Conservation (phyloP, 2,329 filamentous ascomycete species). For the Alternaria burnsii region DNA sequence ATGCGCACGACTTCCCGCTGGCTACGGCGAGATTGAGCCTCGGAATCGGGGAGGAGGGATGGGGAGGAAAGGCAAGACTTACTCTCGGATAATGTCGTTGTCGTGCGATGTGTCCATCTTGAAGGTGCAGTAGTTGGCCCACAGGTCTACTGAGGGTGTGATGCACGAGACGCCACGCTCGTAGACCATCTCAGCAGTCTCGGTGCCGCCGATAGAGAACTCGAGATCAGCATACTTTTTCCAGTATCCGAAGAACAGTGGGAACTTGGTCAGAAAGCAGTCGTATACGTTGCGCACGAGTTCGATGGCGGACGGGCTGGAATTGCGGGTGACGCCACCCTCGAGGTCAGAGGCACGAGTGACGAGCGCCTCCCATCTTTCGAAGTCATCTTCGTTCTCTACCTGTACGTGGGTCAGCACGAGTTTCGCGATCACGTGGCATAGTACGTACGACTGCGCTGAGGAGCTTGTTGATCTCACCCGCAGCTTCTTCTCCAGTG, state of each 20-base stretch:
- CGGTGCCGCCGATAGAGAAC: slow-evolving; percentile 94
- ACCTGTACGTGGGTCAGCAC: slow-evolving; percentile 52
- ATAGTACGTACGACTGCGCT: slow-evolving; percentile 73
- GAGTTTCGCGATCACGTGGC: background rate
- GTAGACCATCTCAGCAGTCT: slow-evolving; percentile 98
- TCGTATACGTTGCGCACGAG: slow-evolving; percentile 89
- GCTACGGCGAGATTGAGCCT: slow-evolving; percentile 41
- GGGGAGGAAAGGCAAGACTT: slow-evolving; percentile 68
- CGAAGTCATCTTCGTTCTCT: slow-evolving; percentile 87
- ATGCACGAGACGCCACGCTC: slow-evolving; percentile 95
- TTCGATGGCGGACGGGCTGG: slow-evolving; percentile 89
- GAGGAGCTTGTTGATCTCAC: slow-evolving; percentile 79
- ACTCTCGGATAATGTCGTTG: slow-evolving; percentile 97
- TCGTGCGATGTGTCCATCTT: slow-evolving; percentile 98
- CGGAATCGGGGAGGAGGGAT: slow-evolving; percentile 26
- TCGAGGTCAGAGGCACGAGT: slow-evolving; percentile 84
- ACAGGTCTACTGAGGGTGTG: slow-evolving; percentile 91
- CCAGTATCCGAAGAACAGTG: slow-evolving; percentile 97
- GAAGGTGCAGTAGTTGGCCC: slow-evolving; percentile 97
- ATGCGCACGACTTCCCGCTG: slow-evolving; percentile 24
- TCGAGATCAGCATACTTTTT: slow-evolving; percentile 99
- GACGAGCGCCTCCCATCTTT: slow-evolving; percentile 92
- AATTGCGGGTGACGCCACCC: slow-evolving; percentile 94
- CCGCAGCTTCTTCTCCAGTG: slow-evolving; percentile 45
- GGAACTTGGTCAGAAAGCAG: slow-evolving; percentile 91